Evolutionary conservation across 345 rosid species (phyloP).

Genomic region (Passiflora organensis): DNA sequence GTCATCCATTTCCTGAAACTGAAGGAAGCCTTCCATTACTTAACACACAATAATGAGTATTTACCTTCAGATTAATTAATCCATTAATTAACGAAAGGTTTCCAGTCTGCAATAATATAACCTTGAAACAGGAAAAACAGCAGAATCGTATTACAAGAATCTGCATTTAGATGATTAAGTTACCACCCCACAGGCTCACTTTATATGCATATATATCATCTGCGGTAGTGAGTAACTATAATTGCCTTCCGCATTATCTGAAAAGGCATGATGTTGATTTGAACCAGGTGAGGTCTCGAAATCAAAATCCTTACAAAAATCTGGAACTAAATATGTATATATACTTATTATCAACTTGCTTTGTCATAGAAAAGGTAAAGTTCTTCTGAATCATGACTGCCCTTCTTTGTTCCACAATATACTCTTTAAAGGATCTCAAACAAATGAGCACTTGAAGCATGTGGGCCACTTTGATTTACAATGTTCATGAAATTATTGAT

Average conservation of each 20-base stretch:
- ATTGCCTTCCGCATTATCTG: conserved; percentile 12
- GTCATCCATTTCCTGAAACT: too few relatives aligned
- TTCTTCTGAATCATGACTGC: background rate
- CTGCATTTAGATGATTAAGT: background rate
- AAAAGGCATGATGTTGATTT: background rate
- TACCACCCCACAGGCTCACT: background rate
- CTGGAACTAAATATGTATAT: conserved; percentile 2
- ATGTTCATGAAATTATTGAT: background rate
- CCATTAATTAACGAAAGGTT: too few relatives aligned
- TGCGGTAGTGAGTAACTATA: background rate
- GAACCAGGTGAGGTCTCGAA: background rate
- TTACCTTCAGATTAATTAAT: background rate
- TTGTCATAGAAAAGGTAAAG: background rate
- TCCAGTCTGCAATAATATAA: too few relatives aligned
- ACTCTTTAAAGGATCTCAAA: background rate
- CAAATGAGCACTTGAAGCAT: background rate
- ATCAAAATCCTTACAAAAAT: too few relatives aligned
- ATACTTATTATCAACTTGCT: background rate
- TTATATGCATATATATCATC: too few relatives aligned
- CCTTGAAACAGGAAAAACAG: background rate
- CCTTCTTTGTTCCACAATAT: conserved; percentile 5
- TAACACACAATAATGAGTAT: background rate
- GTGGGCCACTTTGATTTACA: background rate
- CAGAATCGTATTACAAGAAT: background rate
- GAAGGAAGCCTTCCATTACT: background rate